phyloP scores from a whole-genome alignment of 2,329 filamentous ascomycete genomes.

The Plectosphaerella cucumerina region DNA sequence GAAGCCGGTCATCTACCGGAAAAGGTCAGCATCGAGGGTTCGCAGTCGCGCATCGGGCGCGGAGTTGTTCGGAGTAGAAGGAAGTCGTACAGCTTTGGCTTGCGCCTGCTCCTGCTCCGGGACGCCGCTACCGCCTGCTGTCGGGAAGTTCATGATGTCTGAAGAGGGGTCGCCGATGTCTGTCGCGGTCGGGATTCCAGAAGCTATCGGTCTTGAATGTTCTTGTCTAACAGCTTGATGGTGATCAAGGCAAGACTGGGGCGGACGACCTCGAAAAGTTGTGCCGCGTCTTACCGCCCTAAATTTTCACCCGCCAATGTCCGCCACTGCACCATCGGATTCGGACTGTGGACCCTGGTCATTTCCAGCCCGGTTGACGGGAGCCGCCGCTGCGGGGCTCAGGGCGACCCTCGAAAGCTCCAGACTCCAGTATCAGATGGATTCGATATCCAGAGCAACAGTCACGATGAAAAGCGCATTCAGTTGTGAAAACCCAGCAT shows the following conservation, averaged over 20 bases:
- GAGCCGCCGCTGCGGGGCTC: neutral
- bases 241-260: neutral
- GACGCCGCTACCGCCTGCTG: constrained; percentile 19
- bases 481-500: too few species aligned
- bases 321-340: too few species aligned
- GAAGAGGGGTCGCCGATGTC: constrained; percentile 5
- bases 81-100: constrained; percentile 41
- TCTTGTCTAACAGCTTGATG: constrained; percentile 15
- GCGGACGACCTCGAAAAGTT: neutral
- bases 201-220: constrained; percentile 36
- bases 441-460: too few species aligned
- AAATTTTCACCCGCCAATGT: neutral
- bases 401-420: neutral
- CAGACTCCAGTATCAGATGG: too few species aligned
- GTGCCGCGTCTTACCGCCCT: constrained; percentile 2
- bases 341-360: too few species aligned
- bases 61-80: neutral
- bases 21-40: constrained; percentile 1
- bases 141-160: constrained; percentile 33
- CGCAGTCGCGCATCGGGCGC: neutral
- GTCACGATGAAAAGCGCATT: too few species aligned
- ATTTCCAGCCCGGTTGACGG: too few species aligned
- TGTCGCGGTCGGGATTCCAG: constrained; percentile 47
- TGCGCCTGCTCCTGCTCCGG: constrained; percentile 43
- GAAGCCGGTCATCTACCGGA: constrained; percentile 64